A percentile compares a stretch with the other conserved stretches of the same genome.
phyloP scores from a whole-genome alignment of 768 basidiomycete species.

The Russula sp. region DNA sequence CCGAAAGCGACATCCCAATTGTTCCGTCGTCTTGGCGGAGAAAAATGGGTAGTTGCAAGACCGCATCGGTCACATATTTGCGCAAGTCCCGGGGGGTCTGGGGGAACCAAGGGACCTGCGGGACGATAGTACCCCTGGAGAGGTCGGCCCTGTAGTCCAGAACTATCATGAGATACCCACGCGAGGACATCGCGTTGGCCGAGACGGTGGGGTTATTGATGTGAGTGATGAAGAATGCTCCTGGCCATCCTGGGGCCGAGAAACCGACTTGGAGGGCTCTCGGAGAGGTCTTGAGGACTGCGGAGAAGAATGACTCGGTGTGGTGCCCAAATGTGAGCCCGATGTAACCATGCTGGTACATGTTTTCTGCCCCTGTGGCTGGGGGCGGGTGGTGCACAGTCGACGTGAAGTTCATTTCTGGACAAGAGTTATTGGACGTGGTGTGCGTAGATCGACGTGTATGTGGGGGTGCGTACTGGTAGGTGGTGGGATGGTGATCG shows the following conservation, averaged over 20 bases:
- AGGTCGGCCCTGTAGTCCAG: slow-evolving; percentile 24
- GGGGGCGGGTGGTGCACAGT: slow-evolving; percentile 3
- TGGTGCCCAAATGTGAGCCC: slow-evolving; percentile 16
- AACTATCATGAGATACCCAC: slow-evolving; percentile 26
- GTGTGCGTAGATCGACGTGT: neutral
- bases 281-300: slow-evolving; percentile 19
- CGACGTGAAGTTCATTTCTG: slow-evolving; percentile 3
- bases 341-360: slow-evolving; percentile 23
- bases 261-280: slow-evolving; percentile 19
- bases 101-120: slow-evolving; percentile 27
- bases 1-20: slow-evolving; percentile 26
- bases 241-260: slow-evolving; percentile 26
- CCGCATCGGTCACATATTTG: slow-evolving; percentile 28
- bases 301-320: slow-evolving; percentile 19
- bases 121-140: slow-evolving; percentile 21
- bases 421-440: neutral
- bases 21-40: slow-evolving; percentile 28
- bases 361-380: slow-evolving; percentile 20
- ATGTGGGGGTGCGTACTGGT: neutral
- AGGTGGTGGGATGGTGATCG: neutral
- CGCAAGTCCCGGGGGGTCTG: slow-evolving; percentile 25
- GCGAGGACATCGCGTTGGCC: slow-evolving; percentile 25
- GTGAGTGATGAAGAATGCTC: slow-evolving; percentile 19
- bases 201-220: slow-evolving; percentile 4
- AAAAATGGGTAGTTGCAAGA: slow-evolving; percentile 29